Percentiles rank a stretch among this genome's conserved stretches.
Conservation (phyloP, 75 land plant species). For the Picea glauca region DNA sequence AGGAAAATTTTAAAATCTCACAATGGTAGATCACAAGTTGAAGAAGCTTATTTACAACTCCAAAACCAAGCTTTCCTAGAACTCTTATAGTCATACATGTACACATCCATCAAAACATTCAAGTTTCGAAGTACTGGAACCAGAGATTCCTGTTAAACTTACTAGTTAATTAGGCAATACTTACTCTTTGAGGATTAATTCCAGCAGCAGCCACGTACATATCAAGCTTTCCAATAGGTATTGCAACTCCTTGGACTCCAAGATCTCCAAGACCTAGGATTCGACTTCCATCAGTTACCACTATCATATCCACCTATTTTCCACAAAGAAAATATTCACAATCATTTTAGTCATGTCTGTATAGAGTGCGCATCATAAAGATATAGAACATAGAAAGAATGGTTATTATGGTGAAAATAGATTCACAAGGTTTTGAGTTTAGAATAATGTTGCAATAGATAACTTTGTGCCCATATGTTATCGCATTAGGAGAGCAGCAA, state of each 20-base stretch:
- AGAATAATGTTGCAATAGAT: too few relatives aligned
- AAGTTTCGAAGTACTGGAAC: background rate
- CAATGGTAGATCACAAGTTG: background rate
- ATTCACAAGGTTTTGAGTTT: too few relatives aligned
- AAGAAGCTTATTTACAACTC: background rate
- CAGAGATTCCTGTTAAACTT: background rate
- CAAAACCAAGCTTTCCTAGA: background rate
- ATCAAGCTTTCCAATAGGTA: constrained; percentile 90
- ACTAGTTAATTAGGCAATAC: background rate
- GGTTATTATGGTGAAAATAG: too few relatives aligned
- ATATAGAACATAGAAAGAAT: too few relatives aligned
- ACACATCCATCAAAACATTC: background rate
- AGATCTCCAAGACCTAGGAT: constrained; percentile 93
- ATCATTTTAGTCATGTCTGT: background rate
- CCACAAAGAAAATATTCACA: constrained; percentile 1
- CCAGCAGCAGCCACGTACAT: constrained; percentile 95
- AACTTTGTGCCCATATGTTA: too few relatives aligned
- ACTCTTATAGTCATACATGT: background rate
- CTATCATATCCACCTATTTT: constrained; percentile 77
- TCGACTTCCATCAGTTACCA: constrained; percentile 91
- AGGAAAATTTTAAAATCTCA: background rate
- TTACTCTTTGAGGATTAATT: constrained; percentile 75
- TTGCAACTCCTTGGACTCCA: constrained; percentile 97
- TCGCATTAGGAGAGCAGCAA: background rate
- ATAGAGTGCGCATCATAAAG: too few relatives aligned